Evolutionary conservation across 768 basidiomycete genomes (phyloP).

Genomic region (Pulveroboletus ravenelii): DNA sequence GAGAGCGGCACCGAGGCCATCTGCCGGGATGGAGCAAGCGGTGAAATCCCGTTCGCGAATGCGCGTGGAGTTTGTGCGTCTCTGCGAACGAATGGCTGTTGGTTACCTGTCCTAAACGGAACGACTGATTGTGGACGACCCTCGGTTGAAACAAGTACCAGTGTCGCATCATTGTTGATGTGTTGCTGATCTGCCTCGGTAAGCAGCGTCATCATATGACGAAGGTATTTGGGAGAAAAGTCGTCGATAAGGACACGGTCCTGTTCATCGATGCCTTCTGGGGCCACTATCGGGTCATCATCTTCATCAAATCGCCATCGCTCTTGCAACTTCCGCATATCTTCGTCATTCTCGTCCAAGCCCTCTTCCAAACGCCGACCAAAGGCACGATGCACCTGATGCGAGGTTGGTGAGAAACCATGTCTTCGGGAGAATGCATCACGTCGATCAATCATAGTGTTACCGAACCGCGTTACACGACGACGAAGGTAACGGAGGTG

Average conservation of each 20-base stretch:
- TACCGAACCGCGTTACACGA: conserved; percentile 80
- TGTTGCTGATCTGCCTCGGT: conserved; percentile 49
- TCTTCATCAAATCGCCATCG: conserved; percentile 70
- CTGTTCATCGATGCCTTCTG: conserved; percentile 62
- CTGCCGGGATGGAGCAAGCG: conserved; percentile 19
- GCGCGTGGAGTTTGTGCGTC: conserved; percentile 22
- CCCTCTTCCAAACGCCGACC: conserved; percentile 26
- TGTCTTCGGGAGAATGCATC: conserved; percentile 27
- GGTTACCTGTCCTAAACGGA: conserved; percentile 41
- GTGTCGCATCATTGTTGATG: conserved; percentile 47
- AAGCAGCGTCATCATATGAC: conserved; percentile 52
- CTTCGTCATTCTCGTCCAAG: conserved; percentile 33
- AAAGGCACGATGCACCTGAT: conserved; percentile 11
- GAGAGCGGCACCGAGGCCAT: conserved; percentile 21
- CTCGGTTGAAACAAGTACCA: conserved; percentile 40
- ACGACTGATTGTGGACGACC: conserved; percentile 48
- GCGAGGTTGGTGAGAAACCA: conserved; percentile 15
- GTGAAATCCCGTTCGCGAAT: conserved; percentile 26
- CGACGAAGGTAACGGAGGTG: conserved; percentile 47
- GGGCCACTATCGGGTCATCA: conserved; percentile 50
- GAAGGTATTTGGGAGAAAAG: conserved; percentile 55
- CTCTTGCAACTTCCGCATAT: conserved; percentile 43
- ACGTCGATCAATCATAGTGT: conserved; percentile 71
- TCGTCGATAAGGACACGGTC: conserved; percentile 70
- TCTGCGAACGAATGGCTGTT: conserved; percentile 27